Percentiles rank a stretch among this genome's conserved stretches.
phyloP scores from a whole-genome alignment of 768 basidiomycete genomes.

The Tephrocybe sp. region DNA sequence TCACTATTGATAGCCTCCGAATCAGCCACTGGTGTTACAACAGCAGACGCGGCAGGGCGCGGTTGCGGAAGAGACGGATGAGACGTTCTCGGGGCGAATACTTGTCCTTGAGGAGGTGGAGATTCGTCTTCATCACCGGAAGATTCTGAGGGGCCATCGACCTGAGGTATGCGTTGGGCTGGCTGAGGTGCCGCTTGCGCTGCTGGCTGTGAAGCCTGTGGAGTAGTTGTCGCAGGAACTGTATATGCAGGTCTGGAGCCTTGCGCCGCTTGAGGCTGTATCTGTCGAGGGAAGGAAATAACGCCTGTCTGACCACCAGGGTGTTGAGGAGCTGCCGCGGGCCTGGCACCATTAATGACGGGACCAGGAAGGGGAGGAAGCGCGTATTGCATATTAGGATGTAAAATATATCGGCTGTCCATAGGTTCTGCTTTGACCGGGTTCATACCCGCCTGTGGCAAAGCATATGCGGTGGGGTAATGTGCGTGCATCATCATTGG shows the following conservation, averaged over 20 bases:
- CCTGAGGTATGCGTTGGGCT: conserved; percentile 61
- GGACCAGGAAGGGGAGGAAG: conserved; percentile 68
- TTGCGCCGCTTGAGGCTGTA: conserved; percentile 26
- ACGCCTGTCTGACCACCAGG: conserved; percentile 60
- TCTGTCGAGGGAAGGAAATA: conserved; percentile 47
- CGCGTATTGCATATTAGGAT: conserved; percentile 41
- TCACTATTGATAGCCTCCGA: conserved; percentile 95
- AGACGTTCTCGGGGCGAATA: conserved; percentile 65
- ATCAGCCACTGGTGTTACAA: conserved; percentile 41
- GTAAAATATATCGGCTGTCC: conserved; percentile 65
- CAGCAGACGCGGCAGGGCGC: conserved; percentile 29
- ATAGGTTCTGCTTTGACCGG: conserved; percentile 74
- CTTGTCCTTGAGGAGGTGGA: conserved; percentile 54
- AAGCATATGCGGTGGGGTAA: conserved; percentile 53
- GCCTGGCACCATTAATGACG: conserved; percentile 49
- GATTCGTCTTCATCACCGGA: conserved; percentile 60
- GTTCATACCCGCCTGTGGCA: conserved; percentile 37
- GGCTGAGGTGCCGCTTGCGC: conserved; percentile 7
- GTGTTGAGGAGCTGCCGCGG: conserved; percentile 42
- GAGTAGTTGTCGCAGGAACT: conserved; percentile 13
- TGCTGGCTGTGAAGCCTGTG: conserved; percentile 11
- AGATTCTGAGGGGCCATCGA: conserved; percentile 77
- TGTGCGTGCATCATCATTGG: conserved; percentile 61
- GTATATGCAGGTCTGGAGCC: conserved; percentile 24
- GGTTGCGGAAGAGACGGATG: conserved; percentile 79